Evolutionary conservation across 2,329 filamentous ascomycete species (phyloP).

Genomic region (Emmonsia crescens): DNA sequence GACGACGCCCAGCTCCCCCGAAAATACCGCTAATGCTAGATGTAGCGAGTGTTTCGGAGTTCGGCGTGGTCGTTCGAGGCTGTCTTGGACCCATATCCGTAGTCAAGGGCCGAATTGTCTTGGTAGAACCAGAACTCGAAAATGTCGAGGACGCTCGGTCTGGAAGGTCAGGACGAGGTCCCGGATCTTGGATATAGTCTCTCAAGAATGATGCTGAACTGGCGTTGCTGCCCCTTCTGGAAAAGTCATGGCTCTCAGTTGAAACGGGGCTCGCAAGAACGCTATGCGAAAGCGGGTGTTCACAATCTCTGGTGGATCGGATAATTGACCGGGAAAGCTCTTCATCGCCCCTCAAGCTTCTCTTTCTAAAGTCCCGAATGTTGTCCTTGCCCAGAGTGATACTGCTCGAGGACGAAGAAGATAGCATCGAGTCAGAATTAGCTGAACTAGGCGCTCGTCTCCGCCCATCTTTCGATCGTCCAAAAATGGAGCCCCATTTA

Average conservation of each 20-base stretch:
- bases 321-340: constrained; percentile 30
- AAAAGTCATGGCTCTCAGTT: constrained; percentile 29
- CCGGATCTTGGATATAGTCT: constrained; percentile 16
- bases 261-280: constrained; percentile 57
- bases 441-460: constrained; percentile 45
- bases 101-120: constrained; percentile 31
- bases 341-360: constrained; percentile 48
- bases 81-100: constrained; percentile 16
- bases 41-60: constrained; percentile 22
- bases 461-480: constrained; percentile 31
- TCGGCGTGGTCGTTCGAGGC: constrained; percentile 19
- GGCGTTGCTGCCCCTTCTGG: constrained; percentile 16
- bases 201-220: constrained; percentile 6
- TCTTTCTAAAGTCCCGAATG: constrained; percentile 37
- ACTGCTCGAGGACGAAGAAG: constrained; percentile 44
- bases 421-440: constrained; percentile 45
- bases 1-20: constrained; percentile 29
- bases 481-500: constrained; percentile 50
- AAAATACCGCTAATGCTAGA: constrained; percentile 30
- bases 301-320: constrained; percentile 42
- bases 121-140: constrained; percentile 38
- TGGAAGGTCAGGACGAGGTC: constrained; percentile 28
- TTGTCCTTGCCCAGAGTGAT: constrained; percentile 46
- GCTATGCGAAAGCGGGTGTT: constrained; percentile 67
- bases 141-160: constrained; percentile 33